Percentiles rank a stretch among this genome's conserved stretches.
Conservation (phyloP, 2,329 filamentous ascomycete genomes). For the Penicillium polonicum region DNA sequence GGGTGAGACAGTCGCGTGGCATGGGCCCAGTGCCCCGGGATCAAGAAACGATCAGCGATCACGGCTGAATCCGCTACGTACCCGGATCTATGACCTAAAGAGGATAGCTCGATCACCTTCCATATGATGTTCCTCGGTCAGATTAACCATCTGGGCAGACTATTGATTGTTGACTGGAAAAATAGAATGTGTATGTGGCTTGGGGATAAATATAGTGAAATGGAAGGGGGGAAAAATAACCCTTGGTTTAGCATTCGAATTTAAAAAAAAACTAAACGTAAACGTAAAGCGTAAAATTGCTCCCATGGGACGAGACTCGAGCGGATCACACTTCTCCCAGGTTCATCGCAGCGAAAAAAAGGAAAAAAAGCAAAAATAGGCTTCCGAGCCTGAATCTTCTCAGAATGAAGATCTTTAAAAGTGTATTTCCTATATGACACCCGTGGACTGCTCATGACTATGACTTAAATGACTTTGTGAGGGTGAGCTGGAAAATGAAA, state of each 20-base stretch:
- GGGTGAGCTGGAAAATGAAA: not conserved
- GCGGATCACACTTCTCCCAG: conserved; percentile 5
- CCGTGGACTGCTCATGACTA: not conserved
- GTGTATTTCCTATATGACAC: not conserved
- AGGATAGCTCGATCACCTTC: conserved; percentile 7
- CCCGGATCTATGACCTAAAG: conserved; percentile 12
- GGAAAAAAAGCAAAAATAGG: not conserved
- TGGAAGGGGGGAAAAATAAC: not conserved
- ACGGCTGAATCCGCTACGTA: conserved; percentile 13
- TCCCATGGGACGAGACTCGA: not conserved
- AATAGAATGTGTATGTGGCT: not conserved
- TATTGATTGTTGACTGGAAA: conserved; percentile 3
- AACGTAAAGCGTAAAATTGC: not conserved
- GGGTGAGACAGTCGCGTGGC: conserved; percentile 15
- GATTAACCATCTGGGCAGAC: not conserved
- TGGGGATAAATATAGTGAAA: not conserved
- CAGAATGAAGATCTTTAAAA: not conserved
- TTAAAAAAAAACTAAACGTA: conserved; percentile 1
- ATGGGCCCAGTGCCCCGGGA: conserved; percentile 10
- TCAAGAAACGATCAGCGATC: conserved; percentile 12
- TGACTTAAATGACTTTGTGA: not conserved
- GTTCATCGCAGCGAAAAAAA: not conserved
- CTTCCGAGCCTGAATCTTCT: not conserved
- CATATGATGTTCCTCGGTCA: not conserved
- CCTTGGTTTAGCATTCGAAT: not conserved